Conservation (phyloP, 352 stramenopile genomes). For the Phytophthora macrochlamydospora region DNA sequence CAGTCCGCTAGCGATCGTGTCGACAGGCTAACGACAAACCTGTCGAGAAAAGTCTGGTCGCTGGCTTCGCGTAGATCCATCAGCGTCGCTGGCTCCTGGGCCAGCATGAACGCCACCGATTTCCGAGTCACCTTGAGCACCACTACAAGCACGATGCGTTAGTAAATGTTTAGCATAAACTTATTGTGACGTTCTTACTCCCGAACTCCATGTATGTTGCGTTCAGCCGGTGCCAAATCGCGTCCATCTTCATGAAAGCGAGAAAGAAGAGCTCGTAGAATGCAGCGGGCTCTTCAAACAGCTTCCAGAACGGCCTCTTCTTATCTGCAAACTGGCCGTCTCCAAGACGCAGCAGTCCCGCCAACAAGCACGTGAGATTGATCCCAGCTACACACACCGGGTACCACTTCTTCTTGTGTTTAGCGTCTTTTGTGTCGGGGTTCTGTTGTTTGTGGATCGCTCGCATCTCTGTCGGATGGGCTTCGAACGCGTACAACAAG, state of each 20-base stretch:
- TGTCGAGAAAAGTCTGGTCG: constrained; percentile 71
- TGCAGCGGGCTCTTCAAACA: constrained; percentile 85
- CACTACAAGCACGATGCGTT: constrained; percentile 34
- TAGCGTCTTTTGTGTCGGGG: constrained; percentile 22
- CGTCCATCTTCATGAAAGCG: constrained; percentile 88
- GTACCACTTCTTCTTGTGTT: constrained; percentile 69
- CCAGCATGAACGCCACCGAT: constrained; percentile 63
- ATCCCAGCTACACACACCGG: constrained; percentile 83
- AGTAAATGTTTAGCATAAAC: no score
- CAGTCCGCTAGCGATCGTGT: constrained; percentile 59
- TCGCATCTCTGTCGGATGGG: constrained; percentile 74
- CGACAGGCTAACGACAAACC: constrained; percentile 65
- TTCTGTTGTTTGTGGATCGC: constrained; percentile 57
- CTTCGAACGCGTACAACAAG: constrained; percentile 82
- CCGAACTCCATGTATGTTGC: constrained; percentile 89
- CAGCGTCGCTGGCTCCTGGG: constrained; percentile 55
- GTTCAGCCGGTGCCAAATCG: constrained; percentile 78
- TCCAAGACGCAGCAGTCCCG: constrained; percentile 67
- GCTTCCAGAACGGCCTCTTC: constrained; percentile 56
- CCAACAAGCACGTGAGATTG: constrained; percentile 85
- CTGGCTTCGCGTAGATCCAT: constrained; percentile 56
- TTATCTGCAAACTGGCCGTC: constrained; percentile 57
- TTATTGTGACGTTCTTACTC: constrained; percentile 33
- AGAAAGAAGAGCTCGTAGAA: constrained; percentile 84
- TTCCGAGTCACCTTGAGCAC: constrained; percentile 77